phyloP scores from a whole-genome alignment of 1,284 basidiomycete genomes.

The Lentinus polychrous region DNA sequence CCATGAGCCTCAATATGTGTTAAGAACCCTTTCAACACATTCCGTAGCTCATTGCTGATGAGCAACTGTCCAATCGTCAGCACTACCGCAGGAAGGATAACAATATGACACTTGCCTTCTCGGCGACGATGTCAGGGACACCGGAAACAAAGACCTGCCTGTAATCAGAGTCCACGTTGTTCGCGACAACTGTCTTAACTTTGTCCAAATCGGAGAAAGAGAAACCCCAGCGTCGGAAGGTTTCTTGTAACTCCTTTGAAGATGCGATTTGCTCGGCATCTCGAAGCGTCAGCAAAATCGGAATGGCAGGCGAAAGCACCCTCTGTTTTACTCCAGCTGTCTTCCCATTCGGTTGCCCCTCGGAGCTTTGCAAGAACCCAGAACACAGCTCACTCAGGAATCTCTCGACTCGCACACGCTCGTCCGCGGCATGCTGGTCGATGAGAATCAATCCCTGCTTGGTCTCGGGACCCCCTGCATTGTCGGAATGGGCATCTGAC shows the following conservation, averaged over 20 bases:
- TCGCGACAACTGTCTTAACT: neutral
- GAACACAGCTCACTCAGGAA: conserved; percentile 66
- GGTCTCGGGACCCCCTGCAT: conserved; percentile 1
- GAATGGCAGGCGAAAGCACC: conserved; percentile 42
- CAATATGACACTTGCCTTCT: conserved; percentile 48
- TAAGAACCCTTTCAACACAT: conserved; percentile 61
- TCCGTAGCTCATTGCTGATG: conserved; percentile 54
- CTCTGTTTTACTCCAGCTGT: conserved; percentile 29
- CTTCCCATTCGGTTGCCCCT: neutral
- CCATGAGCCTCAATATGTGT: conserved; percentile 35
- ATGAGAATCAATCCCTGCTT: conserved; percentile 60
- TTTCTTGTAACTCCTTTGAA: conserved; percentile 33
- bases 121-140: conserved; percentile 58
- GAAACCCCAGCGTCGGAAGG: conserved; percentile 73
- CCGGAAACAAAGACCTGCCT: conserved; percentile 49
- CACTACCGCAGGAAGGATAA: neutral
- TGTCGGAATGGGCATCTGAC: neutral
- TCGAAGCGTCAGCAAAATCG: conserved; percentile 55
- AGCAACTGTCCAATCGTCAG: conserved; percentile 41
- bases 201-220: conserved; percentile 37
- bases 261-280: conserved; percentile 48
- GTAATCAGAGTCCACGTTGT: conserved; percentile 31
- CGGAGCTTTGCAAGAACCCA: conserved; percentile 44
- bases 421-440: conserved; percentile 96
- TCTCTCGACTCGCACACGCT: conserved; percentile 83